Base-by-base conservation (phyloP, 108 stramenopile genomes). In the Fragilariopsis cylindrus region DNA sequence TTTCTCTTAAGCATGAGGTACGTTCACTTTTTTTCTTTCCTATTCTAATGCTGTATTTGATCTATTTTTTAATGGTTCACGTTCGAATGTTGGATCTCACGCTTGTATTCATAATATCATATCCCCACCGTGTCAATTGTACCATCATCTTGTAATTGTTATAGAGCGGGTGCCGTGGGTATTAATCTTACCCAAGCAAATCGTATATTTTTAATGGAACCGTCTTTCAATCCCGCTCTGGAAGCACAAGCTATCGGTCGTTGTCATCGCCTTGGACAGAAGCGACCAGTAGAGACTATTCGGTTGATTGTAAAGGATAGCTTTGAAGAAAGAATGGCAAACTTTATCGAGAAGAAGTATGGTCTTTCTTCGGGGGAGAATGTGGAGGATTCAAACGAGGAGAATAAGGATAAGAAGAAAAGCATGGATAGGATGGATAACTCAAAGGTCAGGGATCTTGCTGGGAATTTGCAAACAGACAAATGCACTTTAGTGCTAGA, bases 231-330 rank as follows among this genome's bases (percentile, higher is more conserved):
- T 76, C 78, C 75, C 1, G 85, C 84, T 1, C 57, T 85, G 48
- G 86, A 92, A 60, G 65, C 48, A 11, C 90, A 92, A 65, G 90
- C 88, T 3, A 82, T 92, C 54, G 85, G 86, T 52, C 76, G 90
- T 7, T 78, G 85, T 5, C 84, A 87, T 63, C 78, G 87, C 11
- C 57, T 87, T 50, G 87, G 87, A 8, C 87, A 87, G 44, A 84
- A 79, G 60, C 64, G 81, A 8, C 40, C 65, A 39, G 84, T 85
- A 8, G 57, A 62, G 13, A 82, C 77, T 46, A 54, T 65, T 47
- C 71, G 72, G 3, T 57, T 77, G 49, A 13, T 82, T 40, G 50
- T 77, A 46, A 47, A 82, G 57, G 63, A 82, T 53, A 74, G 72
- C 49, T 39, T 82, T 66, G 81, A 82, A 55, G 73, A 47, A 40